phyloP scores from a whole-genome alignment of 108 stramenopile species.

The Cyclostephanos tholiformis region DNA sequence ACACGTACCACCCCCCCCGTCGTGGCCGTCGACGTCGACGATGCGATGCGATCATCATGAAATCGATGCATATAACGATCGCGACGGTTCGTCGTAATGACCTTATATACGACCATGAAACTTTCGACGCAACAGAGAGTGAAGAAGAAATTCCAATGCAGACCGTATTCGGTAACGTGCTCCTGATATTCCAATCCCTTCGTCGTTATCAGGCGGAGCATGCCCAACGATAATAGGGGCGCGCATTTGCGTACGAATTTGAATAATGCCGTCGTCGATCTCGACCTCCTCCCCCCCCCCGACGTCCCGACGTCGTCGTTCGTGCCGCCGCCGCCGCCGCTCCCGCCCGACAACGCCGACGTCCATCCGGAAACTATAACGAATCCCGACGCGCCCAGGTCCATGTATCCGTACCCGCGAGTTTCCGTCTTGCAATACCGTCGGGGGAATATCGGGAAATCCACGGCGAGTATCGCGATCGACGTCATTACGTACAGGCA shows the following conservation, averaged over 20 bases:
- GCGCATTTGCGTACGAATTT: slow-evolving; percentile 50
- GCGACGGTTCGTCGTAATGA: background rate
- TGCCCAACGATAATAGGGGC: slow-evolving; percentile 68
- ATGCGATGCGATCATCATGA: no score
- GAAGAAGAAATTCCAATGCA: slow-evolving; percentile 99
- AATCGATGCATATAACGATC: no score
- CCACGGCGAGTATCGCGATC: slow-evolving; percentile 91
- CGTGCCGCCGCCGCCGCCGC: no score
- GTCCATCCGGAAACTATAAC: slow-evolving; percentile 81
- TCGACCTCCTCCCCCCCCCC: background rate
- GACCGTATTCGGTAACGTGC: slow-evolving; percentile 97
- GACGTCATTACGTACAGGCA: slow-evolving; percentile 79
- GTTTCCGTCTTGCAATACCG: slow-evolving; percentile 93
- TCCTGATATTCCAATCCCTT: slow-evolving; percentile 91
- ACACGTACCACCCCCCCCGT: no score
- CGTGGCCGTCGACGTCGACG: no score
- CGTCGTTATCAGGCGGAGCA: slow-evolving; percentile 69
- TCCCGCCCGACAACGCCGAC: slow-evolving; percentile 14
- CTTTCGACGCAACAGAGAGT: slow-evolving; percentile 65
- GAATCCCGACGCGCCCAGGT: slow-evolving; percentile 93
- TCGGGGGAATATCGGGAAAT: slow-evolving; percentile 93
- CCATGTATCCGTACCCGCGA: slow-evolving; percentile 93
- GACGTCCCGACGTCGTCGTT: background rate
- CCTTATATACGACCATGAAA: slow-evolving; percentile 35
- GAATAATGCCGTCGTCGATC: background rate